Percentiles rank a stretch among this genome's conserved stretches.
Evolutionary conservation across 2,329 filamentous ascomycete genomes (phyloP).

Genomic region (Epichloe sp.): DNA sequence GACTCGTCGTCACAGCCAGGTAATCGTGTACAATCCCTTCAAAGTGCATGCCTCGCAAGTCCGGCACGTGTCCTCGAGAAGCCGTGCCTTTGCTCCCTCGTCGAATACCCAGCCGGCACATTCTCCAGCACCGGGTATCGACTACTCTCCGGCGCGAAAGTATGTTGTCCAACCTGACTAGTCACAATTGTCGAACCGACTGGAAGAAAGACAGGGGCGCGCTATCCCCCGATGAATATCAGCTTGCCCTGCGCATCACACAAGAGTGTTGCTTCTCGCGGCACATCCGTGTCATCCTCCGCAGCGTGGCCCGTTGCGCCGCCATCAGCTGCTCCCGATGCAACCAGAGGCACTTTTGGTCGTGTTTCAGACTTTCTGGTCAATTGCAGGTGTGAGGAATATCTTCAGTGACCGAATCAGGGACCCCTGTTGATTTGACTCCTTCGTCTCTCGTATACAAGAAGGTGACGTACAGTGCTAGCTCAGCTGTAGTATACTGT

Average conservation of each 20-base stretch:
- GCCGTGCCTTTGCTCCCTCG: constrained; percentile 1
- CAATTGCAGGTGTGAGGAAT: too few species aligned
- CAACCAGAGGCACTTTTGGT: background rate
- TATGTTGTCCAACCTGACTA: constrained; percentile 31
- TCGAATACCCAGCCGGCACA: constrained; percentile 13
- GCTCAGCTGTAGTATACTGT: too few species aligned
- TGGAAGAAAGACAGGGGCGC: constrained; percentile 43
- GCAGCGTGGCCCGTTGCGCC: constrained; percentile 9
- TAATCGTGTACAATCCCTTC: constrained; percentile 22
- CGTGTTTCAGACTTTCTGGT: background rate
- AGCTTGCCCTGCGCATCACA: constrained; percentile 40
- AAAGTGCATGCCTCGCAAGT: constrained; percentile 16
- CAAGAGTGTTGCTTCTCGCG: constrained; percentile 37
- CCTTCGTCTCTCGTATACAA: too few species aligned
- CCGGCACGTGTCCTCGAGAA: constrained; percentile 10
- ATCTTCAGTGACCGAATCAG: too few species aligned
- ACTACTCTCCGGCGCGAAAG: constrained; percentile 37
- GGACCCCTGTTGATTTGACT: too few species aligned
- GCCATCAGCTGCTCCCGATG: background rate
- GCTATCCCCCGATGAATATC: constrained; percentile 42
- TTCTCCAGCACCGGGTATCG: constrained; percentile 38
- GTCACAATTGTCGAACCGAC: constrained; percentile 40
- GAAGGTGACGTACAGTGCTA: background rate
- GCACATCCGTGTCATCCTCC: constrained; percentile 42
- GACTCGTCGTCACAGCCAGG: constrained; percentile 27